A percentile compares a stretch with the other conserved stretches of the same genome.
phyloP scores from a whole-genome alignment of 495 filamentous ascomycete genomes.

The Copromyces sp. region DNA sequence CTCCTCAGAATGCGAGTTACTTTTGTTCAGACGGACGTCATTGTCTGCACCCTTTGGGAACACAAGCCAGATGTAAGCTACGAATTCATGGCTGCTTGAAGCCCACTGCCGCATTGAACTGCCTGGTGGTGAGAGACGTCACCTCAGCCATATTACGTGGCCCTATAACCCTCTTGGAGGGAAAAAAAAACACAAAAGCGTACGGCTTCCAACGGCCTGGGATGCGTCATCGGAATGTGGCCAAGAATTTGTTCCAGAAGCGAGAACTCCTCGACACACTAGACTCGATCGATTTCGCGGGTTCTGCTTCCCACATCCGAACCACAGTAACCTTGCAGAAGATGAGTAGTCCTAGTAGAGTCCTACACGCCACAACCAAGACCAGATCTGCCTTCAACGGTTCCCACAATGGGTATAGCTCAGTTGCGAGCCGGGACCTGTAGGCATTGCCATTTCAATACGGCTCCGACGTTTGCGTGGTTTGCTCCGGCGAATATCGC shows the following conservation, averaged over 20 bases:
- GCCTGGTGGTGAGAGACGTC: not conserved
- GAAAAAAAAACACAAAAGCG: not conserved
- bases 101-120: not conserved
- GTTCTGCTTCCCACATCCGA: not conserved
- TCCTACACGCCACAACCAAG: not conserved
- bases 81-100: not conserved
- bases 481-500: not conserved
- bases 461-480: slow-evolving; percentile 1
- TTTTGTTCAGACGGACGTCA: not conserved
- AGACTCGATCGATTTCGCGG: not conserved
- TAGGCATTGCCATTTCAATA: slow-evolving; percentile 1
- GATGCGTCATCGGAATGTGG: not conserved
- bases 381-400: not conserved
- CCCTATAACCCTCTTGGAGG: not conserved
- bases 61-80: not conserved
- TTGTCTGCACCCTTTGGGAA: not conserved
- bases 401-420: not conserved
- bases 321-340: not conserved
- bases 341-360: not conserved
- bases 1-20: not conserved
- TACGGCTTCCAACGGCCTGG: not conserved
- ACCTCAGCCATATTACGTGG: not conserved
- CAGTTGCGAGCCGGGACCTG: not conserved
- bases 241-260: not conserved
- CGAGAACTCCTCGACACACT: not conserved